Evolutionary conservation across 306 rosid genomes (phyloP), one percentile per base, ranked within the genome.

Genomic region (Vigna nakashimae): DNA sequence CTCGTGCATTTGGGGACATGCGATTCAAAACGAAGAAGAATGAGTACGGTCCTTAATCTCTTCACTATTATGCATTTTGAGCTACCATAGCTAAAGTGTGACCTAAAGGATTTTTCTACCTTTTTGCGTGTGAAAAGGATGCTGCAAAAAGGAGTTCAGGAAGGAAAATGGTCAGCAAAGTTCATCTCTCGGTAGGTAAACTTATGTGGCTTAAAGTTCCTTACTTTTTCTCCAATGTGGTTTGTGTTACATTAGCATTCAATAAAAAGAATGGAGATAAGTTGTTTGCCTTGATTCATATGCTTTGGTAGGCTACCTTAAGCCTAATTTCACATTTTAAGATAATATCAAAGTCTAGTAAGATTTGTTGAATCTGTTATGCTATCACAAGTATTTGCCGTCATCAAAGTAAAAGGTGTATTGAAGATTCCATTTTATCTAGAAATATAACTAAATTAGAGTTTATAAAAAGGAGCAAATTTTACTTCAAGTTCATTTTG

Each of bases 1-100:
- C 99, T 78, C 98, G 99, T 71, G 98, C 99, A 55, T 95, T 95
- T 80, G 99, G 99, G 62, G 99, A 95, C 85, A 10, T 87, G 73
- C 86, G 97, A 73, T 95, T 92, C 89, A 95, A 95, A 88, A 89
- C 98, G 50, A 95, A 90, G 94, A 92, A 95, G 88, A 87, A 87
- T 42, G 94, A 95, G 99, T 95, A 81, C 17, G 64, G 84, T 74
- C 79, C 78, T 71, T 85, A 56, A 79, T 45, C 76, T 69, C 80
- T 83, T 58, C 76, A 66, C 38, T 60, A 65, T 69, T 71, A 20
- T 64, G 28, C 28, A 26, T 26, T 26, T 26, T 26, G 28, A 67
- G 8, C 26, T 46, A 73, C 45, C 43, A 34, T 28, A 38, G 2
- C 22, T 36, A 60, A 58, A 64, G 77, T 66, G 67, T 56, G 75